Evolutionary conservation across 768 basidiomycete species (phyloP).

Genomic region (Dentipellis fragilis): DNA sequence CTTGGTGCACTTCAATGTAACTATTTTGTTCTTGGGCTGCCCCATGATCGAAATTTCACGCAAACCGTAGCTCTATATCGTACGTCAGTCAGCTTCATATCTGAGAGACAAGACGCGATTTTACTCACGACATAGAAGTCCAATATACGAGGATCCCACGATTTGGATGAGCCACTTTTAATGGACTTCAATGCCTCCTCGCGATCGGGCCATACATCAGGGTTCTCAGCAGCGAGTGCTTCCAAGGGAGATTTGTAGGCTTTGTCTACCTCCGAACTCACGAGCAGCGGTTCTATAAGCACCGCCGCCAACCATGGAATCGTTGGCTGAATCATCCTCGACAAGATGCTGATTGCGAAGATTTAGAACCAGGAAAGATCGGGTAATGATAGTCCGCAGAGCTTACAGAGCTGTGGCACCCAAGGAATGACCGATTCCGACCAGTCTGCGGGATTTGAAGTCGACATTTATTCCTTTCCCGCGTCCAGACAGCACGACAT

Average conservation of each 20-base stretch:
- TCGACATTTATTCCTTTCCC: slow-evolving; percentile 41
- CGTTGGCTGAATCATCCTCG: slow-evolving; percentile 30
- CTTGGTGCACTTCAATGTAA: slow-evolving; percentile 39
- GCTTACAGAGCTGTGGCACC: slow-evolving; percentile 37
- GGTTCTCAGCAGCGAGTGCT: slow-evolving; percentile 26
- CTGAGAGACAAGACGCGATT: background rate
- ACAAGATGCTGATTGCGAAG: slow-evolving; percentile 24
- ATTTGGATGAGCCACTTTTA: slow-evolving; percentile 31
- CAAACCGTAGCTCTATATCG: slow-evolving; percentile 31
- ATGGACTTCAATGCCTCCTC: slow-evolving; percentile 35
- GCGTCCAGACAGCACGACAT: slow-evolving; percentile 36
- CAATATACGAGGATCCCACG: slow-evolving; percentile 42
- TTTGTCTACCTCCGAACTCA: slow-evolving; percentile 8
- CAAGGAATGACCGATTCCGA: slow-evolving; percentile 50
- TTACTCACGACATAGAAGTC: slow-evolving; percentile 30
- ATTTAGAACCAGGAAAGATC: background rate
- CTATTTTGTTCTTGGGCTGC: slow-evolving; percentile 31
- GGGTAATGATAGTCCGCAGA: background rate
- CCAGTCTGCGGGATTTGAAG: slow-evolving; percentile 34
- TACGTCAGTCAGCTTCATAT: background rate
- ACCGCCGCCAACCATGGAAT: slow-evolving; percentile 30
- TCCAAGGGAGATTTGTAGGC: slow-evolving; percentile 15
- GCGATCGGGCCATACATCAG: slow-evolving; percentile 42
- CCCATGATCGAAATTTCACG: slow-evolving; percentile 29
- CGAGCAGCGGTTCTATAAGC: slow-evolving; percentile 37